These are phyloP conservation scores for Lipomyces orientalis DNA, from an alignment of 805 yeast species.

Conservation along the genomic window DNA sequence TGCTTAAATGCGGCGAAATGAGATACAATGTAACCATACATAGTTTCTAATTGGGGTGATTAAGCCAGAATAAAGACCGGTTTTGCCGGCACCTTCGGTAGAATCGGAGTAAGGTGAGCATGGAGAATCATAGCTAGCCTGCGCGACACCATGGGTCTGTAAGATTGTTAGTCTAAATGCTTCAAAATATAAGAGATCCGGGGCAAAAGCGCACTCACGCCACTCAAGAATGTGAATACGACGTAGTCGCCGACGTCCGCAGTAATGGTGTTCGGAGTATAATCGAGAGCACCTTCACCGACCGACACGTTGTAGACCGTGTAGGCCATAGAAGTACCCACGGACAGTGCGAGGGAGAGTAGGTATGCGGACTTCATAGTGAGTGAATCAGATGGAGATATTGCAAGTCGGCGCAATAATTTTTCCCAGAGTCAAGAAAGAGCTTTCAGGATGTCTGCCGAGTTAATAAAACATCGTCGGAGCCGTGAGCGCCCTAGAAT, in stretches of 20 bases:
- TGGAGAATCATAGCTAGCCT: slow-evolving; percentile 36
- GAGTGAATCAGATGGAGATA: not conserved
- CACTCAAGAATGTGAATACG: slow-evolving; percentile 26
- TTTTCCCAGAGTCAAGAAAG: too few relatives aligned
- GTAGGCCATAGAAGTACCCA: slow-evolving; percentile 18
- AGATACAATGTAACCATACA: not conserved
- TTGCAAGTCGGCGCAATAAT: too few relatives aligned
- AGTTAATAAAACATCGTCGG: too few relatives aligned
- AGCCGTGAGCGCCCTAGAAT: too few relatives aligned
- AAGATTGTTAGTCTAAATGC: not conserved
- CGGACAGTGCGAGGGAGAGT: not conserved
- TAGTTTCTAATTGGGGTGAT: slow-evolving; percentile 13
- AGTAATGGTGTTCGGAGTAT: slow-evolving; percentile 32
- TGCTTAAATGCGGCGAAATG: not conserved
- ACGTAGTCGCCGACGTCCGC: slow-evolving; percentile 40
- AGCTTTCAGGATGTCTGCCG: too few relatives aligned
- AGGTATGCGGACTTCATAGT: not conserved
- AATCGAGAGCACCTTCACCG: slow-evolving; percentile 24
- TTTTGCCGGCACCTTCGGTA: slow-evolving; percentile 9
- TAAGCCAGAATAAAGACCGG: slow-evolving; percentile 39
- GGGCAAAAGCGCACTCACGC: not conserved
- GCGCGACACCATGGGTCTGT: slow-evolving; percentile 39
- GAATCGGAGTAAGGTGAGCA: slow-evolving; percentile 27
- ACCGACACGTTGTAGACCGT: slow-evolving; percentile 29
- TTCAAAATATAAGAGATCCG: too few relatives aligned